Evolutionary conservation across 2,329 filamentous ascomycete genomes (phyloP).

Genomic region (Coccinonectria pachysandricola): DNA sequence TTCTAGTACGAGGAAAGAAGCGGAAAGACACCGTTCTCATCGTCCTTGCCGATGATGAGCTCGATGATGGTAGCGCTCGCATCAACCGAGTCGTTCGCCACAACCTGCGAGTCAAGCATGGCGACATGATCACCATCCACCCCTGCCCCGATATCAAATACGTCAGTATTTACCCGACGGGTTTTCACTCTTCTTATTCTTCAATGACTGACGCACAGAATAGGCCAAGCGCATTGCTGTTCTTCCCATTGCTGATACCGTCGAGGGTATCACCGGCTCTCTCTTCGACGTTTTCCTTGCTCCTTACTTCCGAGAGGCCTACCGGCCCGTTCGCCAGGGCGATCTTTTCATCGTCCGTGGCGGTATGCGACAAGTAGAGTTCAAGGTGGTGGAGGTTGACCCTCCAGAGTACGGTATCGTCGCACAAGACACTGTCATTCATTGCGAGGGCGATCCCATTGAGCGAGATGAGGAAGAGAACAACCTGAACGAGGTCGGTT

Average conservation of each 20-base stretch:
- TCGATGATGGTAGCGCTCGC: slow-evolving; percentile 92
- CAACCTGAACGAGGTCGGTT: slow-evolving; percentile 97
- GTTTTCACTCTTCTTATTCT: not conserved
- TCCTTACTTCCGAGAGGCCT: slow-evolving; percentile 98
- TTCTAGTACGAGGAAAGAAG: slow-evolving; percentile 98
- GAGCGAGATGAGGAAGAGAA: slow-evolving; percentile 98
- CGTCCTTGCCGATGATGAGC: slow-evolving; percentile 91
- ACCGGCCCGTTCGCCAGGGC: slow-evolving; percentile 92
- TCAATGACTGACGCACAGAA: too few relatives aligned
- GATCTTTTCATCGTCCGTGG: slow-evolving; percentile 95
- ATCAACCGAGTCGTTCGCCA: slow-evolving; percentile 98
- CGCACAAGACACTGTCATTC: slow-evolving; percentile 95
- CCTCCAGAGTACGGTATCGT: slow-evolving; percentile 98
- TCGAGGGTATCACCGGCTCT: slow-evolving; percentile 94
- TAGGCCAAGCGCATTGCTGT: slow-evolving; percentile 98
- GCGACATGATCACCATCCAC: slow-evolving; percentile 94
- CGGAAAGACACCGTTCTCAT: slow-evolving; percentile 98
- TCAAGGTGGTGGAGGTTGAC: slow-evolving; percentile 98
- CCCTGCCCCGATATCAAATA: slow-evolving; percentile 99
- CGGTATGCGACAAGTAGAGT: slow-evolving; percentile 98
- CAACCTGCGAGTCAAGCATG: slow-evolving; percentile 97
- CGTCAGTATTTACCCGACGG: slow-evolving; percentile 50
- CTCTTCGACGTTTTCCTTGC: slow-evolving; percentile 99
- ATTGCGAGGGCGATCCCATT: slow-evolving; percentile 85
- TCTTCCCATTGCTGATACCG: slow-evolving; percentile 93